phyloP scores from a whole-genome alignment of 129 eudicot genomes.

The Solidago caesia region DNA sequence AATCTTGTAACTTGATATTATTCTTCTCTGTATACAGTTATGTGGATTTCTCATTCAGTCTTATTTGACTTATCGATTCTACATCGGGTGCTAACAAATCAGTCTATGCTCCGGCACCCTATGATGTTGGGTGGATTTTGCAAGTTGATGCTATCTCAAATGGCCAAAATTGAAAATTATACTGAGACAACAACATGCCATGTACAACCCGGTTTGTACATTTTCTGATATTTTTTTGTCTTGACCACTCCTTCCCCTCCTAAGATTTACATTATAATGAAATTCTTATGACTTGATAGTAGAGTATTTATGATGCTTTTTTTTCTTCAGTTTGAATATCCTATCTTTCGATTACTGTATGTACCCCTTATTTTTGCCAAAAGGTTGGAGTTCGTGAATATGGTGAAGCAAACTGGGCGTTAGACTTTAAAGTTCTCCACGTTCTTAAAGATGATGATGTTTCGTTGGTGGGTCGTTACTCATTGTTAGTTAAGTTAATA shows the following conservation, averaged over 20 bases:
- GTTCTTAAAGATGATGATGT: too few relatives aligned
- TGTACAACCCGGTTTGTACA: slow-evolving; percentile 67
- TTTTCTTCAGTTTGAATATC: too few relatives aligned
- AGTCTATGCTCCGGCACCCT: slow-evolving; percentile 91
- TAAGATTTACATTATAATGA: neutral
- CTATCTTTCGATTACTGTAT: too few relatives aligned
- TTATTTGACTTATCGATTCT: slow-evolving; percentile 11
- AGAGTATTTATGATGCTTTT: too few relatives aligned
- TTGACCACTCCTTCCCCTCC: neutral
- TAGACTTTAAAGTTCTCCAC: too few relatives aligned
- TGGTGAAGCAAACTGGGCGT: too few relatives aligned
- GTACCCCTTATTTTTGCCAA: too few relatives aligned
- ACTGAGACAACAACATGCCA: slow-evolving; percentile 66
- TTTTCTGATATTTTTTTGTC: neutral
- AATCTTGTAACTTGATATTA: neutral
- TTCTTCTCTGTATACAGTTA: neutral
- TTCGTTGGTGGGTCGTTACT: too few relatives aligned
- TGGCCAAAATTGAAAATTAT: slow-evolving; percentile 47
- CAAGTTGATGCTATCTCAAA: slow-evolving; percentile 76
- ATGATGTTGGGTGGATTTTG: slow-evolving; percentile 81
- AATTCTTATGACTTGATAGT: too few relatives aligned
- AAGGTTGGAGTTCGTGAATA: too few relatives aligned
- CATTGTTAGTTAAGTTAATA: too few relatives aligned
- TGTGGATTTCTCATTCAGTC: neutral
- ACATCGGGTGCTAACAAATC: slow-evolving; percentile 81